phyloP scores from a whole-genome alignment of 75 land plant genomes.

The Ceratopteris richardii region DNA sequence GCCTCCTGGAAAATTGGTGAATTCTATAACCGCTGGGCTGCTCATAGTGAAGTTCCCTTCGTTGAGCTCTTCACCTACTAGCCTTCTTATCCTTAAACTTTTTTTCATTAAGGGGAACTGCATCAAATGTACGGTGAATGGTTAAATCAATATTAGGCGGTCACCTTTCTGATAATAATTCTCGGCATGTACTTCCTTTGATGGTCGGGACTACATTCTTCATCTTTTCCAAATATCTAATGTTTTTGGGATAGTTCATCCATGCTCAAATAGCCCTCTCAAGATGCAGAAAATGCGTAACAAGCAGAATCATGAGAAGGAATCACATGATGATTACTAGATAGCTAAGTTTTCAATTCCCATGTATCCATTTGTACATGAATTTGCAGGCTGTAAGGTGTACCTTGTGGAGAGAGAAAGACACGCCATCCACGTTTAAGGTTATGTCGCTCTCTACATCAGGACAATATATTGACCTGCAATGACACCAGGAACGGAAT shows the following conservation, averaged over 20 bases:
- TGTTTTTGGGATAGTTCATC: no score
- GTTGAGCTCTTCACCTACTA: slow-evolving; percentile 60
- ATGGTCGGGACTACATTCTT: no score
- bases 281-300: no score
- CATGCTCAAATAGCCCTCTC: no score
- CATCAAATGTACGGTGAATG: slow-evolving; percentile 7
- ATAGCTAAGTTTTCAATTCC: not conserved
- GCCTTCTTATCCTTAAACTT: slow-evolving; percentile 73
- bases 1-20: slow-evolving; percentile 65
- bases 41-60: slow-evolving; percentile 4
- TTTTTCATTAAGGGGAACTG: slow-evolving; percentile 88
- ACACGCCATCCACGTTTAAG: slow-evolving; percentile 56
- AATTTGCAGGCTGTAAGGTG: not conserved
- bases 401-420: slow-evolving; percentile 83
- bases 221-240: no score
- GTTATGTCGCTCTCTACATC: slow-evolving; percentile 90
- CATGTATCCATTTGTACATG: not conserved
- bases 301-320: no score
- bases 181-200: no score
- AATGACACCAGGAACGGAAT: no score
- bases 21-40: slow-evolving; percentile 38
- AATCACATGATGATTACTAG: no score
- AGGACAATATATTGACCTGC: slow-evolving; percentile 3
- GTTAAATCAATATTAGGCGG: no score
- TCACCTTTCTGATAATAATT: no score